Evolutionary conservation across 2,329 filamentous ascomycete genomes (phyloP).

Genomic region (Grosmannia clavigera): DNA sequence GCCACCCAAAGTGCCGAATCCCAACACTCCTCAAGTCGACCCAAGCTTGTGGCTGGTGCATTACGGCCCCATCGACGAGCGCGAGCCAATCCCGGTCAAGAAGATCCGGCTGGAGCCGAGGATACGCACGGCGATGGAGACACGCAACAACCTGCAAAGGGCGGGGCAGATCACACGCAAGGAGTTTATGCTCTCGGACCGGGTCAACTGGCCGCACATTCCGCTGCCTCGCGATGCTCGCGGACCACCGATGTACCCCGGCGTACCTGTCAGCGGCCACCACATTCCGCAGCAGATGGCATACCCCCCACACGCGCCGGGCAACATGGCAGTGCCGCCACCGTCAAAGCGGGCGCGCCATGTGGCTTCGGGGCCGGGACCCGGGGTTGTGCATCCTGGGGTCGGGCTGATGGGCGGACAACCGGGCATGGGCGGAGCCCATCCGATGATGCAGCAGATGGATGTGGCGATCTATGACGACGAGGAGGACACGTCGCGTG

Average conservation of each 20-base stretch:
- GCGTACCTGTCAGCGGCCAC: slow-evolving; percentile 27
- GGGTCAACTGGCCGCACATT: slow-evolving; percentile 80
- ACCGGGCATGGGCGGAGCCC: slow-evolving; percentile 23
- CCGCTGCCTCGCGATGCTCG: slow-evolving; percentile 48
- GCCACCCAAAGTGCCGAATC: slow-evolving; percentile 55
- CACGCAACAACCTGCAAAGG: slow-evolving; percentile 52
- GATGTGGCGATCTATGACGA: slow-evolving; percentile 49
- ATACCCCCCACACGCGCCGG: slow-evolving; percentile 40
- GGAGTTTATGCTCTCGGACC: slow-evolving; percentile 88
- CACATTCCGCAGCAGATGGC: slow-evolving; percentile 47
- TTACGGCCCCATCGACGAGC: slow-evolving; percentile 66
- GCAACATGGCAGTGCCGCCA: slow-evolving; percentile 35
- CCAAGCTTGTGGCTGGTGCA: slow-evolving; percentile 83
- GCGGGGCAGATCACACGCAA: slow-evolving; percentile 78
- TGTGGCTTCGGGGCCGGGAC: slow-evolving; percentile 18
- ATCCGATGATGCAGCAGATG: slow-evolving; percentile 4
- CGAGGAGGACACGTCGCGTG: slow-evolving; percentile 76
- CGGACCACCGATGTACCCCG: slow-evolving; percentile 37
- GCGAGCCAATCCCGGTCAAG: slow-evolving; percentile 58
- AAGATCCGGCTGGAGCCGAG: slow-evolving; percentile 53
- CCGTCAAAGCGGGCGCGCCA: slow-evolving; percentile 44
- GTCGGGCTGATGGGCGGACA: slow-evolving; percentile 10
- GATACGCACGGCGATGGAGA: slow-evolving; percentile 46
- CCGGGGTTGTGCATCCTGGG: slow-evolving; percentile 12
- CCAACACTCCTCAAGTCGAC: slow-evolving; percentile 58